Percentiles rank a stretch among this genome's conserved stretches.
Evolutionary conservation across 371 early-diverging fungal genomes (phyloP).

Genomic region (Dipsacomyces acuminosporus): DNA sequence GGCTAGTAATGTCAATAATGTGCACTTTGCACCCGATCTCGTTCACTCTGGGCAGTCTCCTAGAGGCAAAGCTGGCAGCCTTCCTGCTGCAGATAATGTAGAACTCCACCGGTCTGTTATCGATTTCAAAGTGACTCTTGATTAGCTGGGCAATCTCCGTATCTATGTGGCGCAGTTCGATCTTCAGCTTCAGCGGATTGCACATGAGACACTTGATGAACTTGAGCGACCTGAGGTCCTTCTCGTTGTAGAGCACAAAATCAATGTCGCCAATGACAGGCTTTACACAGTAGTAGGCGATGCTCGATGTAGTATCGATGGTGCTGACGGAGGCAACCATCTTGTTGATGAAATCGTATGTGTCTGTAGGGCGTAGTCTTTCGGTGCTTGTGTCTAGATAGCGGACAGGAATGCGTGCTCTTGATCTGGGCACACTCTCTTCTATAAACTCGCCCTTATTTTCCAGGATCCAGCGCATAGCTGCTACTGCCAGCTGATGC

Average conservation of each 20-base stretch:
- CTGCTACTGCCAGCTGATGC: neutral
- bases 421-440: neutral
- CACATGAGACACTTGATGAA: neutral
- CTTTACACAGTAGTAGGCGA: neutral
- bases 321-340: neutral
- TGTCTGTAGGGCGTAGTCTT: neutral
- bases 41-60: neutral
- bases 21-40: neutral
- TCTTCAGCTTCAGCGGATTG: neutral
- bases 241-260: neutral
- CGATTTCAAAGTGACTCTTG: neutral
- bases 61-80: neutral
- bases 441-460: neutral
- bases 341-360: neutral
- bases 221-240: neutral
- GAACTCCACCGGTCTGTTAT: neutral
- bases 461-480: neutral
- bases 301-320: neutral
- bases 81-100: neutral
- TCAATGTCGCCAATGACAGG: neutral
- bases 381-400: neutral
- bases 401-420: neutral
- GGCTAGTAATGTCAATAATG: neutral
- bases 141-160: neutral
- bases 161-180: neutral